Evolutionary conservation across 495 filamentous ascomycete species (phyloP), one percentile per base, ranked within the genome.

Genomic region (Penicillium silybi): DNA sequence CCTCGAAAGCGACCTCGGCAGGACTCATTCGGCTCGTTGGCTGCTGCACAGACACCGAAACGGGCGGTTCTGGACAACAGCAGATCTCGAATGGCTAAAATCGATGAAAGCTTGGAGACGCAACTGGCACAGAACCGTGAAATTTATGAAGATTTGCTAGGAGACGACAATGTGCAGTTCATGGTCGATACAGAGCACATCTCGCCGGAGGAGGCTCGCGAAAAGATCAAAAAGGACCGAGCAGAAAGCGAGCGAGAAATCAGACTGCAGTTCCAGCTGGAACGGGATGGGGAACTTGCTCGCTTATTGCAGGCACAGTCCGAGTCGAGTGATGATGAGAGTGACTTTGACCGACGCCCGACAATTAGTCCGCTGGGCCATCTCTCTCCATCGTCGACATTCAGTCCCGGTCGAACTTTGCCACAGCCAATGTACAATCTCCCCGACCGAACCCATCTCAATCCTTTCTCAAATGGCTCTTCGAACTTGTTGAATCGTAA

Each of bases 261-360:
- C 26, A 25, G 40, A 10, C 29, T 32, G 17, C 34, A 53, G 10
- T 56, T 52, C 16, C 60, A 58, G 23, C 20, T 58, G 15, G 54
- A 57, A 17, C 61, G 50, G n/a, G 80, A 84, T 52, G 77, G 58
- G 38, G 76, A 77, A 53, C 62, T 72, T 50, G 80, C 79, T 47
- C 71, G 73, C 25, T 64, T 48, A 38, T 50, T 83, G 7, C 64
- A 71, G 47, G 56, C 54, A 32, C 29, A 38, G 16, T 53, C 48
- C 20, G 25, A 55, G 22, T 10, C 41, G 2, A 50, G 23, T 18
- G 50, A 53, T 13, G 45, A 48, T 19, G 38, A 39, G 1, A 23
- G 40, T 26, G 37, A 17, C n/a, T 19, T 39, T 39, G n/a, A 39
- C 29, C 29, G 29, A 13, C 29, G 11, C 6, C 6, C 6, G 1